Percentiles rank a stretch among this genome's conserved stretches.
Evolutionary conservation across 805 yeast species (phyloP).

Genomic region (Yamadazyma insecticola): DNA sequence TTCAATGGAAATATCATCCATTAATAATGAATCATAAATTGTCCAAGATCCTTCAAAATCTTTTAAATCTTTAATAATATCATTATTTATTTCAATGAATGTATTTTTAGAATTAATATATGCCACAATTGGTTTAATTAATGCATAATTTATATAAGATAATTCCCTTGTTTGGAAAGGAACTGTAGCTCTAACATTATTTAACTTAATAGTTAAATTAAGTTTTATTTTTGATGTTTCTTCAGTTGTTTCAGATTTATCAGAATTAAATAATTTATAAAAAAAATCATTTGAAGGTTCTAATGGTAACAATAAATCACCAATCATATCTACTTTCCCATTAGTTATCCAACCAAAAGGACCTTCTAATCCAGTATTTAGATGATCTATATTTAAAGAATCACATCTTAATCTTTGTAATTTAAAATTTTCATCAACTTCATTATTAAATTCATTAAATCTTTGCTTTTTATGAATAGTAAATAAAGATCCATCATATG

Average conservation of each 20-base stretch:
- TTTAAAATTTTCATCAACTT: slow-evolving; percentile 11
- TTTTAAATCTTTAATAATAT: slow-evolving; percentile 67
- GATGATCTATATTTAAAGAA: slow-evolving; percentile 78
- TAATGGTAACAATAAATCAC: slow-evolving; percentile 76
- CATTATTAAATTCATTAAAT: slow-evolving; percentile 39
- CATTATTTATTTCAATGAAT: slow-evolving; percentile 80
- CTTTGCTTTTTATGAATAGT: slow-evolving; percentile 80
- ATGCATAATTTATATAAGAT: slow-evolving; percentile 87
- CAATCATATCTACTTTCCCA: slow-evolving; percentile 91
- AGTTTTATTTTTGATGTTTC: slow-evolving; percentile 55
- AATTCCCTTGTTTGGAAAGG: slow-evolving; percentile 86
- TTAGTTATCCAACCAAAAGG: slow-evolving; percentile 96
- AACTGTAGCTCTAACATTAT: slow-evolving; percentile 82
- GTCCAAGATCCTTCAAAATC: slow-evolving; percentile 99
- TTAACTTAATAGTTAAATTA: slow-evolving; percentile 74
- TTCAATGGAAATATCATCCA: slow-evolving; percentile 87
- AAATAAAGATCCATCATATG: slow-evolving; percentile 89
- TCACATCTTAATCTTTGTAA: slow-evolving; percentile 81
- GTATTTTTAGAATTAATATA: slow-evolving; percentile 90
- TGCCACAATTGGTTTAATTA: slow-evolving; percentile 91
- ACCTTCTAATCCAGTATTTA: slow-evolving; percentile 86
- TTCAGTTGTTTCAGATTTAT: slow-evolving; percentile 20
- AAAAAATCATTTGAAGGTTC: slow-evolving; percentile 28
- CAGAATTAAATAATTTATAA: too few species aligned
- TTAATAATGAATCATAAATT: slow-evolving; percentile 78